Evolutionary conservation across 805 yeast genomes (phyloP), one percentile per base, ranked within the genome.

Genomic region (Pichia cephalocereana): DNA sequence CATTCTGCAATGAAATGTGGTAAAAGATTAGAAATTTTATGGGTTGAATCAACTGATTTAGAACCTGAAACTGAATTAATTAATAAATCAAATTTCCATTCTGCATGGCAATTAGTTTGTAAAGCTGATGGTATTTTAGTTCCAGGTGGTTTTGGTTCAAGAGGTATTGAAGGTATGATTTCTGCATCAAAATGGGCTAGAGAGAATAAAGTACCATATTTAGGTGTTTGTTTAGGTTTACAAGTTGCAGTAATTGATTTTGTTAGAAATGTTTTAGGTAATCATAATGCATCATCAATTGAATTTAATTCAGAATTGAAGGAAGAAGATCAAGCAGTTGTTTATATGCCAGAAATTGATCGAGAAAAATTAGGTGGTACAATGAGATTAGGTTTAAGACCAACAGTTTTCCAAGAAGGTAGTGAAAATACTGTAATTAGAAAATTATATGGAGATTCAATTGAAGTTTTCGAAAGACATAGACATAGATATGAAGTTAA

Each of bases 111-210:
- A 60, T 72, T 76, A 57, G 82, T 93, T 55, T 86, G 96, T 65
- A 80, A 84, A 60, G 96, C 98, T 27, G 96, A 93, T 67, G 98
- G 99, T 68, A 85, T 93, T 54, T 76, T 93, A 51, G 96, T 93
- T 49, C 99, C 99, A 38, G 99, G 99, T 64, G 99, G 99, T 1
- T 93, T 93, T 63, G 99, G 99, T 51, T 70, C 80, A 44, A 83
- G 99, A 68, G 99, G 99, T 70, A 87, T 88, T 51, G 98, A 93
- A 70, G 99, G 99, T 59, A 93, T 93, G 99, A 75, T 93, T 64
- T 72, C 86, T 38, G 99, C 98, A 51, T 95, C 97, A 47, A 84
- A 86, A 68, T 93, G 95, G 84, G 99, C 99, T n/a, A 83, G 99
- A 71, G 96, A 85, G 68, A 88, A 88, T 71, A 78, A 83, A 61